Percentiles rank a stretch among this genome's conserved stretches.
These are phyloP conservation scores for Suhomyces taliae DNA, from an alignment of 1,139 yeast species.

Conservation along the genomic window DNA sequence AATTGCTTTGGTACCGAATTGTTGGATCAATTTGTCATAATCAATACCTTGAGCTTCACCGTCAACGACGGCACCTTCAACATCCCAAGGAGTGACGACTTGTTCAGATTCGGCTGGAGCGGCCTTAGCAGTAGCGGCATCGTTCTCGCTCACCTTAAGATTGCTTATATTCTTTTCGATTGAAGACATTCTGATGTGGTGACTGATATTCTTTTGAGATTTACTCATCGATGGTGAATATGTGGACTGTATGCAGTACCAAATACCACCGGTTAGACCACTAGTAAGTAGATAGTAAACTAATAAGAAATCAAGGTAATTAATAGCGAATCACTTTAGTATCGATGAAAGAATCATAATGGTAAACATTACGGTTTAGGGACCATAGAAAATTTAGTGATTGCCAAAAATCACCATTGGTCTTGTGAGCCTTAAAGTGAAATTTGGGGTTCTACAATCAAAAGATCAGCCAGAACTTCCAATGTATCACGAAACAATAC, in stretches of 20 bases:
- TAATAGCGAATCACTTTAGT: too few species aligned
- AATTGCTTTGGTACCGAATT: conserved; percentile 84
- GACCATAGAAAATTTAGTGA: too few species aligned
- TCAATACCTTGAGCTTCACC: conserved; percentile 89
- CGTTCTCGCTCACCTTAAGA: conserved; percentile 18
- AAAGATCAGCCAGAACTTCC: too few species aligned
- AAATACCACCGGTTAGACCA: too few species aligned
- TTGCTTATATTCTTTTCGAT: conserved; percentile 25
- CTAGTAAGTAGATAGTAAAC: too few species aligned
- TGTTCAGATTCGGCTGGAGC: conserved; percentile 48
- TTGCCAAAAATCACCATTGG: too few species aligned
- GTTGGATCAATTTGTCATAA: conserved; percentile 79
- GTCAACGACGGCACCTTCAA: conserved; percentile 96
- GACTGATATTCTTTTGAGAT: not conserved
- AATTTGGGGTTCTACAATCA: too few species aligned
- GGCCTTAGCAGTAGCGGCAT: conserved; percentile 9
- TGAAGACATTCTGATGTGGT: conserved; percentile 4
- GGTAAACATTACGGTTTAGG: too few species aligned
- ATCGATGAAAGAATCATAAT: too few species aligned
- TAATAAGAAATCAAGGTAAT: too few species aligned
- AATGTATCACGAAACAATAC: too few species aligned
- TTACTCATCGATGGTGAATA: not conserved
- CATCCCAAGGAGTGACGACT: conserved; percentile 84
- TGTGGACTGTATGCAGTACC: not conserved
- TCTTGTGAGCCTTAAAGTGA: too few species aligned